phyloP scores from a whole-genome alignment of 306 rosid genomes.

The Lathyrus aphaca region DNA sequence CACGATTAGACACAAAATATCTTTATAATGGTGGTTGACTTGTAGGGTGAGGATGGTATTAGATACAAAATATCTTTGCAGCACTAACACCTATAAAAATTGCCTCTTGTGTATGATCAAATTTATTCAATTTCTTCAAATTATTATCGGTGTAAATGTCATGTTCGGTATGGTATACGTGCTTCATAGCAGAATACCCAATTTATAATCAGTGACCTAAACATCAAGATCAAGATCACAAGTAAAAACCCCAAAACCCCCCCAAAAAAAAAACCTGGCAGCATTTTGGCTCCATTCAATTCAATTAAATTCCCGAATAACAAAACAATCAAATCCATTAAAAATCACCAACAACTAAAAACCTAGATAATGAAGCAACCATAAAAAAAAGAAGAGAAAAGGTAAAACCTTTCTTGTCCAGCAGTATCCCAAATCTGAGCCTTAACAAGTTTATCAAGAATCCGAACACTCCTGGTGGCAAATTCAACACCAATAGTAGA shows the following conservation, averaged over 20 bases:
- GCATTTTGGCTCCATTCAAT: neutral
- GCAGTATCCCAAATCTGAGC: conserved; percentile 95
- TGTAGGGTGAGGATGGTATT: no score
- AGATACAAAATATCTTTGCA: no score
- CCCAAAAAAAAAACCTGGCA: neutral
- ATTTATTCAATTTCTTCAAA: no score
- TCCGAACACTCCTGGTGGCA: conserved; percentile 71
- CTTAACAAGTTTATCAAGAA: conserved; percentile 70
- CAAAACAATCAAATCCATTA: conserved; percentile 29
- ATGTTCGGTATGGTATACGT: no score
- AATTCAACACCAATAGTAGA: conserved; percentile 87
- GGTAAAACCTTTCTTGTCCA: conserved; percentile 73
- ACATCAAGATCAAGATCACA: conserved; percentile 39
- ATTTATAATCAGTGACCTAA: neutral
- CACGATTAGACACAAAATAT: no score
- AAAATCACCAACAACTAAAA: neutral
- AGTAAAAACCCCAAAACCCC: neutral
- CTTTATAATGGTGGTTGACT: no score
- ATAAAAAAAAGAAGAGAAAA: neutral
- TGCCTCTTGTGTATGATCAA: no score
- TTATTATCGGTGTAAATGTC: no score
- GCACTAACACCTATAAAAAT: no score
- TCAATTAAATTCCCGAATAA: neutral
- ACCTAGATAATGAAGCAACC: neutral
- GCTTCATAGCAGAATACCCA: conserved; percentile 9